Percentiles rank a stretch among this genome's conserved stretches.
These are phyloP conservation scores for Gossypioides kirkii DNA, from an alignment of 345 rosid genomes.

Conservation along the genomic window DNA sequence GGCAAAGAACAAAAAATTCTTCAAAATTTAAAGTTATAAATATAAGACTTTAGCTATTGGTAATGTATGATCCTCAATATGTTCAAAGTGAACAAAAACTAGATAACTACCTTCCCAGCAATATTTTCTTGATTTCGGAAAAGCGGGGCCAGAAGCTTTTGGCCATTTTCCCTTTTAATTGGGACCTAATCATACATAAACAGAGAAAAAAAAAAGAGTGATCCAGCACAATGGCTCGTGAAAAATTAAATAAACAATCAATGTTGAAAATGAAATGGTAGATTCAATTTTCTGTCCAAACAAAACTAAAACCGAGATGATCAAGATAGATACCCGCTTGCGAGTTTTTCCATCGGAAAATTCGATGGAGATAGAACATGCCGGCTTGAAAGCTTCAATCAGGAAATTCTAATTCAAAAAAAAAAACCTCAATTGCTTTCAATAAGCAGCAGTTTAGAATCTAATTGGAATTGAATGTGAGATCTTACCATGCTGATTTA, in stretches of 20 bases:
- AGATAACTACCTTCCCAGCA: constrained; percentile 64
- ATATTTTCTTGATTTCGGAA: constrained; percentile 96
- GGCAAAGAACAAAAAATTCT: neutral
- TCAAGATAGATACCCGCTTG: constrained; percentile 52
- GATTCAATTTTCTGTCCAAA: neutral
- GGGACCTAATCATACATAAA: constrained; percentile 51
- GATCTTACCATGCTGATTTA: constrained; percentile 11
- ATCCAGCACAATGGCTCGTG: neutral
- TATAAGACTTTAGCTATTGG: neutral
- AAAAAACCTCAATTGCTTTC: neutral
- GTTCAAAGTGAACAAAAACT: neutral
- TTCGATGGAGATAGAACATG: constrained; percentile 64
- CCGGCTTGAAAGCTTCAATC: constrained; percentile 94
- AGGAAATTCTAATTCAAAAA: constrained; percentile 55
- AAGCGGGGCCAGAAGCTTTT: constrained; percentile 66
- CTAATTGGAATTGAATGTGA: neutral
- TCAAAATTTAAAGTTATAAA: neutral
- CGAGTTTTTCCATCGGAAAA: constrained; percentile 77
- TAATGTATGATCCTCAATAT: neutral
- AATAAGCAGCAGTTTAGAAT: neutral
- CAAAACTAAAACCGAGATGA: neutral
- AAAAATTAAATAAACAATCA: neutral
- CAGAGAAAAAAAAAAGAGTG: neutral
- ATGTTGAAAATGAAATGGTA: neutral
- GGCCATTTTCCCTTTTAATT: constrained; percentile 89